Conservation (phyloP, 805 yeast species). For the Yamadazyma kitorensis region DNA sequence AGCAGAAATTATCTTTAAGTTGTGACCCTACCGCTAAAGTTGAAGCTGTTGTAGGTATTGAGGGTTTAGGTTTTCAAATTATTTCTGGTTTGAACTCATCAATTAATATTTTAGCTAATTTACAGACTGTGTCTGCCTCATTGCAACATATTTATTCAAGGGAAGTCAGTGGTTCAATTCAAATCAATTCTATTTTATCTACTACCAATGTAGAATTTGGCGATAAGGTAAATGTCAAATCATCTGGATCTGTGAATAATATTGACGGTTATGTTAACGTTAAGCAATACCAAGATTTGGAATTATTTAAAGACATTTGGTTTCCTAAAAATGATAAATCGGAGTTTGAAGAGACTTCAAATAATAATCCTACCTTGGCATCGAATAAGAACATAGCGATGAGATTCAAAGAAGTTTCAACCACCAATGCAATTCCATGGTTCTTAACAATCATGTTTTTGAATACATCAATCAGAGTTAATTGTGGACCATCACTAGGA, state of each 20-base stretch:
- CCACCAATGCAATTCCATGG: constrained; percentile 74
- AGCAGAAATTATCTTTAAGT: constrained; percentile 73
- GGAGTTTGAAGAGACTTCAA: neutral
- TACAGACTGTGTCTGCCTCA: constrained; percentile 63
- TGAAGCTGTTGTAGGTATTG: constrained; percentile 76
- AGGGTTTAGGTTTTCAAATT: constrained; percentile 59
- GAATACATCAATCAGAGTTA: constrained; percentile 55
- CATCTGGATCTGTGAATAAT: constrained; percentile 53
- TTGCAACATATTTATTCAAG: constrained; percentile 89
- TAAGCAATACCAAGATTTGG: constrained; percentile 84
- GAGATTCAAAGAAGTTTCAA: constrained; percentile 54
- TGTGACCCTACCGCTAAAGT: constrained; percentile 95
- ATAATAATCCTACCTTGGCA: constrained; percentile 12
- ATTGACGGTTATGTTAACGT: constrained; percentile 66
- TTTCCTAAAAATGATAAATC: constrained; percentile 33
- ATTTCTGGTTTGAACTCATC: constrained; percentile 46
- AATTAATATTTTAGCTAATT: constrained; percentile 42
- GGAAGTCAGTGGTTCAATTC: constrained; percentile 75
- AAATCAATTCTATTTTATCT: constrained; percentile 43
- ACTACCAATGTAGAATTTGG: constrained; percentile 48
- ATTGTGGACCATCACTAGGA: constrained; percentile 85
- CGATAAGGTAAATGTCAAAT: constrained; percentile 38
- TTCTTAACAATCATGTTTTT: constrained; percentile 54
- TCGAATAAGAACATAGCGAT: constrained; percentile 39
- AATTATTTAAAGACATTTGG: constrained; percentile 84